A percentile compares a stretch with the other conserved stretches of the same genome.
Evolutionary conservation across 306 rosid species (phyloP).

Genomic region (Quercus suber): DNA sequence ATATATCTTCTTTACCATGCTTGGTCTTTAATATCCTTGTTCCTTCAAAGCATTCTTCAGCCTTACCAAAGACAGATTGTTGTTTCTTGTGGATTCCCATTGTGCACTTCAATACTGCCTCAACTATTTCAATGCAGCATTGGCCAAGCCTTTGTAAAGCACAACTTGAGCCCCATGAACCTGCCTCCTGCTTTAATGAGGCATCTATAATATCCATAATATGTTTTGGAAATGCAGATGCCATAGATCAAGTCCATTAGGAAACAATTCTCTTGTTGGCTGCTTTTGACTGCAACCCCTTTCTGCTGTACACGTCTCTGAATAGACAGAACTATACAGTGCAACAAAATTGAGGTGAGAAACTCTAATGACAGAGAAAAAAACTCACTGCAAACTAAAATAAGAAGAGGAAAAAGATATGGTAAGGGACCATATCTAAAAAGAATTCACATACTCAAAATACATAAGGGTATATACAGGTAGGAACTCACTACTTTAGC

Average conservation of each 20-base stretch:
- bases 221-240: background rate
- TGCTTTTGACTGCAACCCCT: background rate
- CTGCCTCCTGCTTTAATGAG: constrained; percentile 13
- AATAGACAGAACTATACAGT: too few species aligned
- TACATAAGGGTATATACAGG: too few species aligned
- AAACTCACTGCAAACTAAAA: too few species aligned
- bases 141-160: constrained; percentile 3
- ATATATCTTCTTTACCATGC: background rate
- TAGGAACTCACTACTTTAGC: too few species aligned
- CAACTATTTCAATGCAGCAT: constrained; percentile 4
- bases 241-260: constrained; percentile 12
- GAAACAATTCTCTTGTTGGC: constrained; percentile 4
- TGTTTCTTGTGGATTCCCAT: constrained; percentile 2
- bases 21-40: background rate
- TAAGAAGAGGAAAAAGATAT: too few species aligned
- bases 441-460: too few species aligned
- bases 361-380: too few species aligned
- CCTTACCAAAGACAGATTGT: constrained; percentile 9
- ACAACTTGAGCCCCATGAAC: background rate
- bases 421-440: too few species aligned
- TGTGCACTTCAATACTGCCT: background rate
- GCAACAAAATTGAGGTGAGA: too few species aligned
- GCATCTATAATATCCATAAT: constrained; percentile 20
- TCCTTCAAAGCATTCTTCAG: background rate
- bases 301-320: too few species aligned